Evolutionary conservation across 805 yeast genomes (phyloP), one percentile per base, ranked within the genome.

Genomic region (Teunomyces funiuensis): DNA sequence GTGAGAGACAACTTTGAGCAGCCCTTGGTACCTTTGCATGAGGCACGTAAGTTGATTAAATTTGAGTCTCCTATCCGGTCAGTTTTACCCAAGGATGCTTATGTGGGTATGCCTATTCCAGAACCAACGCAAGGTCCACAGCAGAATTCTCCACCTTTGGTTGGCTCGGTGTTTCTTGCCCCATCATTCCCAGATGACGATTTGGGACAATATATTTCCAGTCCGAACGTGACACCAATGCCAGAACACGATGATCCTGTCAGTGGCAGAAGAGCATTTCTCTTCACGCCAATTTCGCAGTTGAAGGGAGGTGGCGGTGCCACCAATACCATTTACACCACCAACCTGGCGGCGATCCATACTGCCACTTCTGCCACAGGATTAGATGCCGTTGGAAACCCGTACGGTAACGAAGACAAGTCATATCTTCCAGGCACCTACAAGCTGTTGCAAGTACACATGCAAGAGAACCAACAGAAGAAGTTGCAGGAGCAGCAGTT

Each of bases 151-250:
- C 98, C 98, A 10, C 98, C 99, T n/a, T 61, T 89, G 22, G 80
- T 86, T 26, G 99, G 99, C 20, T 93, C 87, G 22, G 96, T 93
- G 6, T 91, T 87, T 61, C 65, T 83, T 46, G 78, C 91, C 46
- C 85, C 87, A 1, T 79, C 82, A 27, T 80, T 82, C 49, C 80
- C 81, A 31, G 81, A 83, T 42, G 96, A 89, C 58, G 97, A 91
- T 56, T 75, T 85, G 42, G 95, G 89, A 43, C 88, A 84, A 62
- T 82, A 82, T 52, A 59, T 60, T 14, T 57, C 73, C 11, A 62
- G 70, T 49, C 72, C 73, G 5, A 65, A 71, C 43, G 70, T 69
- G 27, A 54, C 59, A 2, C 58, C 69, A 2, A 57, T 60, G 23
- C 66, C 71, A 0, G 74, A 70, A 39, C 62, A 59, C 50, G 72